Evolutionary conservation across 1,284 basidiomycete species (phyloP).

Genomic region (Trichosporon sp.): DNA sequence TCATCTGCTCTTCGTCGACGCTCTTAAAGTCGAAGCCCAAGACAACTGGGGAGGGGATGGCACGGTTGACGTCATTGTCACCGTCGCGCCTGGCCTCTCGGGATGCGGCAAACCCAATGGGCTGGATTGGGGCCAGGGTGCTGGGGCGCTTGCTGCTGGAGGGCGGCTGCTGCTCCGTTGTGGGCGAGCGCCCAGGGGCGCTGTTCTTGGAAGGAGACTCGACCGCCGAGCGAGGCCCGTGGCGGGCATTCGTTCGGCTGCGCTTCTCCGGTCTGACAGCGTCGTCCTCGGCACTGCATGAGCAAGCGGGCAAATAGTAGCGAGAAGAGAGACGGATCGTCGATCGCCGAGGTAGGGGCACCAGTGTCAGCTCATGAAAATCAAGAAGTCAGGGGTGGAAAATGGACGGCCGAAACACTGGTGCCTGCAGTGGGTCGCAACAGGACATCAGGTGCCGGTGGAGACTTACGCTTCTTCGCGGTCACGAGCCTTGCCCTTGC

Average conservation of each 20-base stretch:
- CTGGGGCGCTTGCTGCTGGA: constrained; percentile 24
- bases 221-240: constrained; percentile 22
- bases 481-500: constrained; percentile 33
- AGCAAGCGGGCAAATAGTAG: neutral
- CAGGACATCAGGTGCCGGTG: neutral
- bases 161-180: constrained; percentile 22
- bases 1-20: constrained; percentile 51
- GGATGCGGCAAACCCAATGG: constrained; percentile 49
- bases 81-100: constrained; percentile 45
- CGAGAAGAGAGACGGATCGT: neutral
- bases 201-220: constrained; percentile 33
- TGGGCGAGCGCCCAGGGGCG: constrained; percentile 18
- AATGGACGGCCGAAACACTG: neutral
- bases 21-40: constrained; percentile 55
- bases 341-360: neutral
- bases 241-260: constrained; percentile 22
- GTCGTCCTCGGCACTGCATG: constrained; percentile 27
- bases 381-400: constrained; percentile 4
- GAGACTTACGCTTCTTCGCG: constrained; percentile 31
- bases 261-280: constrained; percentile 31
- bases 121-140: constrained; percentile 44
- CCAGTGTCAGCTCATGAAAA: neutral
- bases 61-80: constrained; percentile 35
- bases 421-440: neutral
- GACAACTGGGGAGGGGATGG: constrained; percentile 51